phyloP scores from a whole-genome alignment of 352 stramenopile species.

The Thraustochytrium sp. region DNA sequence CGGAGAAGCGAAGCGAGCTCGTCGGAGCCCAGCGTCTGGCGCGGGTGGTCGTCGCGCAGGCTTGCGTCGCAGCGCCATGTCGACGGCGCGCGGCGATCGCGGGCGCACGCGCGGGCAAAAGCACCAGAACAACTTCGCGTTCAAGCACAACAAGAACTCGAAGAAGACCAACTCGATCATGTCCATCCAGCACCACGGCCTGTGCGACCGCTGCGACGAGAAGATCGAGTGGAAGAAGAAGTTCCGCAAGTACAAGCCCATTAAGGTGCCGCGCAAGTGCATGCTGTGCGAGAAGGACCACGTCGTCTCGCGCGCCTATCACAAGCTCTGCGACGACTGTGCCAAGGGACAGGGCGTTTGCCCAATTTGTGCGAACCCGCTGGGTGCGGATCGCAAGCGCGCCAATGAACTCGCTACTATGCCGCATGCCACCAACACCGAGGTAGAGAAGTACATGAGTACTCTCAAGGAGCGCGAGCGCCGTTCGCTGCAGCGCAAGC shows the following conservation, averaged over 20 bases:
- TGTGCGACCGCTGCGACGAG: conserved; percentile 54
- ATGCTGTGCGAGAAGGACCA: conserved; percentile 79
- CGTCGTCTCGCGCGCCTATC: conserved; percentile 84
- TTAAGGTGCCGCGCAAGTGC: conserved; percentile 85
- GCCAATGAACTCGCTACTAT: conserved; percentile 51
- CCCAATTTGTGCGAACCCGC: conserved; percentile 68
- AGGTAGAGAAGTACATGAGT: conserved; percentile 50
- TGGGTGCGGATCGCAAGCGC: conserved; percentile 62
- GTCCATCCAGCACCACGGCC: conserved; percentile 40
- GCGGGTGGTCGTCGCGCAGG: too few relatives aligned
- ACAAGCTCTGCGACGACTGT: conserved; percentile 83
- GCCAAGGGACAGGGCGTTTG: conserved; percentile 76
- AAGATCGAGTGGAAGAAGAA: conserved; percentile 98
- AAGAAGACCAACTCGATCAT: conserved; percentile 68
- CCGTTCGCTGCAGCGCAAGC: conserved; percentile 59
- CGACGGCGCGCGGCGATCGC: conserved; percentile 41
- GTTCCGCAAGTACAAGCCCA: conserved; percentile 96
- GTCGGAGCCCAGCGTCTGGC: too few relatives aligned
- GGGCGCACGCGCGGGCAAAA: conserved; percentile 73
- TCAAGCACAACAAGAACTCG: conserved; percentile 95
- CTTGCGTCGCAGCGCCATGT: conserved; percentile 41
- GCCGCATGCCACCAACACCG: conserved; percentile 57
- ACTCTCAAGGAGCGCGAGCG: conserved; percentile 69
- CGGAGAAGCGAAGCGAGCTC: too few relatives aligned
- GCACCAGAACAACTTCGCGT: conserved; percentile 96